Evolutionary conservation across 495 filamentous ascomycete genomes (phyloP).

Genomic region (Amniculicola lignicola): DNA sequence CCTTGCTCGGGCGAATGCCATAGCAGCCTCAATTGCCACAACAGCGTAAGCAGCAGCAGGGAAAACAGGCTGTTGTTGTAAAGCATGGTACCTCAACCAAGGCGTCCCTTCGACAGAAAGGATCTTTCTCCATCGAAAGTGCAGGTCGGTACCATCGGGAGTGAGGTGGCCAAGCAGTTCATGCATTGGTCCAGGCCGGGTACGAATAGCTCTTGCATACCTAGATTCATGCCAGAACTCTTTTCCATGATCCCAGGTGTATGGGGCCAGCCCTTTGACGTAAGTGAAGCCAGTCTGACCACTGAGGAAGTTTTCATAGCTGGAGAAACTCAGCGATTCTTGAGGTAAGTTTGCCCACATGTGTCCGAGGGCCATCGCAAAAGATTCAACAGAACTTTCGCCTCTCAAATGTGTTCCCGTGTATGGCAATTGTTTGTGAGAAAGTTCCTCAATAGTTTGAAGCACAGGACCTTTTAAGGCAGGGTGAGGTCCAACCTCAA

Average conservation of each 20-base stretch:
- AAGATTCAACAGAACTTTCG: too few relatives aligned
- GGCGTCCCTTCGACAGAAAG: background rate
- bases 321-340: too few relatives aligned
- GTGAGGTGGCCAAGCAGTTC: background rate
- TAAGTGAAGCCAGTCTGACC: too few relatives aligned
- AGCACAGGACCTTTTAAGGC: conserved; percentile 36
- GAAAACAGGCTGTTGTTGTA: conserved; percentile 4
- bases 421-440: background rate
- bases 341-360: too few relatives aligned
- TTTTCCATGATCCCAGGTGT: conserved; percentile 1
- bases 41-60: conserved; percentile 4
- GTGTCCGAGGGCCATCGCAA: too few relatives aligned
- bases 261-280: conserved; percentile 6
- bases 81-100: conserved; percentile 1
- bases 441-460: conserved; percentile 17
- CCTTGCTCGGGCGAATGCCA: background rate
- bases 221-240: conserved; percentile 11
- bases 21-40: conserved; percentile 1
- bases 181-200: background rate
- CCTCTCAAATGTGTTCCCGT: too few relatives aligned
- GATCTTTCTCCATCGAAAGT: conserved; percentile 1
- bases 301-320: too few relatives aligned
- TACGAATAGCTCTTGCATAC: background rate
- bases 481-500: conserved; percentile 41
- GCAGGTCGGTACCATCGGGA: background rate